Base-by-base conservation (phyloP, 441 rosid species). In the Pelargonium fulgidum region DNA sequence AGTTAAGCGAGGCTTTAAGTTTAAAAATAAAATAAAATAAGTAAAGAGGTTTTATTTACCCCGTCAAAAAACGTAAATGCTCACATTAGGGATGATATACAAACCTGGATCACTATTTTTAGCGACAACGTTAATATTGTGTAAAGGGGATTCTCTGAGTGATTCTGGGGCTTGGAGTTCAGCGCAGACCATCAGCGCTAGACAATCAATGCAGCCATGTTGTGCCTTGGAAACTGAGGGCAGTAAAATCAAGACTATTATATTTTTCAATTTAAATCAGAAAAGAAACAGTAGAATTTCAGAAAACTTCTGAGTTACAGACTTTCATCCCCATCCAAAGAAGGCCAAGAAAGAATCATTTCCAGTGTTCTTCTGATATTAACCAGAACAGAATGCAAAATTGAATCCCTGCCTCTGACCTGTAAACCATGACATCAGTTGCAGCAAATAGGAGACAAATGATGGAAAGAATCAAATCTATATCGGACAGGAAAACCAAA, bases 201-300 rank as follows among this genome's bases (percentile, higher is more conserved):
- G 77, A 82, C 93, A 91, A 76, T 93, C 99, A 56, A 93, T 87
- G 85, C 97, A 91, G 20, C 97, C 99, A 70, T 87, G 97, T 64
- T 91, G 95, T 69, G 91, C 93, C 83, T 91, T 93, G 29, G 87
- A 85, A 78, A 93, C 99, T 93, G 87, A 72, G 74, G 64, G 12
- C 20, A 48, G 68, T 63, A 52, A 65, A 64, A 69, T 59, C 73
- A 73, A 48, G 58, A 59, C 14, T 22, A 33, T 33, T 4, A 33
- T 0, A 33, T 4, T 24, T 11, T 62, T 62, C 44, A 69, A 72
- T 20, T 17, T 52, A 14, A 19, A 73, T 33, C 64, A 36, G 26
- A 62, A 12, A 14, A 65, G 26, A 33, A 65, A 56, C n/a, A n/a
- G 54, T 67, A 73, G 64, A 65, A 33, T 67, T 12, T 39, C 44